Base-by-base conservation (phyloP, 495 filamentous ascomycete species). In the Bathelium albidoporum region DNA sequence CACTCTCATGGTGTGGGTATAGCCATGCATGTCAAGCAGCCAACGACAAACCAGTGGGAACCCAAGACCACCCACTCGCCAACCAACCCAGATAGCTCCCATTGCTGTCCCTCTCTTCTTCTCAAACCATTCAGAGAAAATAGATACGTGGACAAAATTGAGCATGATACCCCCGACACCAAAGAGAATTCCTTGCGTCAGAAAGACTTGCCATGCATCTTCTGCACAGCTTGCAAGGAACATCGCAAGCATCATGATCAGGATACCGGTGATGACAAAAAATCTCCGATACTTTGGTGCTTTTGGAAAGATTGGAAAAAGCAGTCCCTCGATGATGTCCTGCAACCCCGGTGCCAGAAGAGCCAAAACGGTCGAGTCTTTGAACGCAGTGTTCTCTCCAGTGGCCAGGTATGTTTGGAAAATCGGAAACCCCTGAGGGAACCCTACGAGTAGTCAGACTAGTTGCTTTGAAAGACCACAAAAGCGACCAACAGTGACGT, bases 41-140 rank as follows among this genome's bases (percentile, higher is more conserved):
- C 65, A 66, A 12, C 64, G 62, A 34, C 65, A 66, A 32, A 66
- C 59, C 11, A 65, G 31, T 5, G 65, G 62, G 53, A 66, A 66
- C 9, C 22, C 65, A 36, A 66, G 31, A 53, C 34, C 62, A 36
- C 65, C 65, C 45, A 60, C 62, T 26, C 65, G 44, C 31, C 59
- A 66, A 1, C 65, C 65, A 53, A 66, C 61, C 65, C 65, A 64
- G 58, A 66, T 66, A 7, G 60, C 26, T 32, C 53, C 63, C 65
- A 66, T 64, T 34, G 65, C 65, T 32, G 64, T 52, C 4, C 65
- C 58, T 32, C 64, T 45, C 53, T 61, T 66, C 16, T 64, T 64
- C 32, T 66, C 62, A 18, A 66, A 66, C 55, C 65, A 66, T 39
- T 66, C 65, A 12, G 65, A 63, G 58, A 66, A 66, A 14, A 66